Percentiles rank a stretch among this genome's conserved stretches.
Conservation (phyloP, 768 basidiomycete genomes). For the Boletus tomentosulus region DNA sequence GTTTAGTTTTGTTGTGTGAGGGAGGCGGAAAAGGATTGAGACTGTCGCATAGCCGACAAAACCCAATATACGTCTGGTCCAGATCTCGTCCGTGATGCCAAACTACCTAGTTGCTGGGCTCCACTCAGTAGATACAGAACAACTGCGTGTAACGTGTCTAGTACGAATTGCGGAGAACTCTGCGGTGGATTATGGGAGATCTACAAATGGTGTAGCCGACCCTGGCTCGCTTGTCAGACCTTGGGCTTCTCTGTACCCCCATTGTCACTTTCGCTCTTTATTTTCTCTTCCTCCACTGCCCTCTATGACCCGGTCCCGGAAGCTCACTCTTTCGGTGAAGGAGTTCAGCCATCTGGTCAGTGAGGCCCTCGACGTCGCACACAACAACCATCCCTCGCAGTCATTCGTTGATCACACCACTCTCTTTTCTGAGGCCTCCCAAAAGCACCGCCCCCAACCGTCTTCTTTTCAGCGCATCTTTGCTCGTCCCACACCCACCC, state of each 20-base stretch:
- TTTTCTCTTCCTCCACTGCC: neutral
- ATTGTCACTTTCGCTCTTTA: neutral
- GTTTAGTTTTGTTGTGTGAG: neutral
- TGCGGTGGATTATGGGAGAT: neutral
- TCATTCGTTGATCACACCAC: conserved; percentile 21
- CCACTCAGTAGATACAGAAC: neutral
- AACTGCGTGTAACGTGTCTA: no score
- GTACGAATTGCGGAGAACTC: no score
- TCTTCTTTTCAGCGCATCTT: conserved; percentile 30
- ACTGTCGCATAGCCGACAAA: no score
- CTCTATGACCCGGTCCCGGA: conserved; percentile 26
- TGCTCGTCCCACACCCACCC: conserved; percentile 21
- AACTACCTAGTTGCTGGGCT: no score
- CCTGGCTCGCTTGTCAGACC: conserved; percentile 16
- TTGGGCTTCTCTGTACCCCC: conserved; percentile 1
- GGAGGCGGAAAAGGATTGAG: no score
- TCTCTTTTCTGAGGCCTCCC: conserved; percentile 16
- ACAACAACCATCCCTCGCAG: conserved; percentile 6
- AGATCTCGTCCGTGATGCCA: no score
- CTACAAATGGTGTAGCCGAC: conserved; percentile 6
- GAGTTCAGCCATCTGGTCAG: conserved; percentile 34
- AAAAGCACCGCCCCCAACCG: conserved; percentile 15
- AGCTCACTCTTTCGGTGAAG: conserved; percentile 26
- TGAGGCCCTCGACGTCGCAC: conserved; percentile 28
- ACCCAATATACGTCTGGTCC: no score